These are phyloP conservation scores for Corinectria fuckeliana DNA, from an alignment of 2,329 filamentous ascomycete species.

Conservation along the genomic window DNA sequence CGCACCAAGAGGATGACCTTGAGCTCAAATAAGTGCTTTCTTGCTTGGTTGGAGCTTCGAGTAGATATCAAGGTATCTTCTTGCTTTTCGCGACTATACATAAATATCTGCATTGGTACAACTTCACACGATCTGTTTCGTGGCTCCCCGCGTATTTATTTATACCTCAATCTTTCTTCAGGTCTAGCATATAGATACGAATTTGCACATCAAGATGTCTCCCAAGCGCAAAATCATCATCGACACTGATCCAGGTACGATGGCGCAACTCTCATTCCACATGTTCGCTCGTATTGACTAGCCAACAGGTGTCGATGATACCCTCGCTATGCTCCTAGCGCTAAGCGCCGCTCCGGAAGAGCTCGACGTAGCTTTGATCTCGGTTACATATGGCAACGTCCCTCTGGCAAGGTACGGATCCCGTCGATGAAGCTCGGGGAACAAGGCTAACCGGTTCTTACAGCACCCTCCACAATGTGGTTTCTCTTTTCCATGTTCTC, in stretches of 20 bases:
- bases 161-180: neutral
- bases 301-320: slow-evolving; percentile 78
- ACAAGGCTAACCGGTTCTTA: neutral
- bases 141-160: neutral
- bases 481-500: slow-evolving; percentile 89
- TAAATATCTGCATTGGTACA: no score
- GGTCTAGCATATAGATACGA: neutral
- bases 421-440: neutral
- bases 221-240: slow-evolving; percentile 84
- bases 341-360: slow-evolving; percentile 83
- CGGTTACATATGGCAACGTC: slow-evolving; percentile 93
- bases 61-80: neutral
- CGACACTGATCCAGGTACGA: slow-evolving; percentile 86
- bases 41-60: neutral
- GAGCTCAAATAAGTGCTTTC: neutral
- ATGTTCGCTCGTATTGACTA: neutral
- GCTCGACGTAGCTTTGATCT: slow-evolving; percentile 83
- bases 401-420: slow-evolving; percentile 73
- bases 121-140: neutral
- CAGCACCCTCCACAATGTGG: slow-evolving; percentile 85
- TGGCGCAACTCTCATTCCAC: neutral
- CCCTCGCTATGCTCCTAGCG: slow-evolving; percentile 86
- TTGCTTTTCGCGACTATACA: neutral
- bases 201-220: slow-evolving; percentile 55
- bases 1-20: neutral